phyloP scores from a whole-genome alignment of 441 rosid species.

The Syzygium syzygioides region DNA sequence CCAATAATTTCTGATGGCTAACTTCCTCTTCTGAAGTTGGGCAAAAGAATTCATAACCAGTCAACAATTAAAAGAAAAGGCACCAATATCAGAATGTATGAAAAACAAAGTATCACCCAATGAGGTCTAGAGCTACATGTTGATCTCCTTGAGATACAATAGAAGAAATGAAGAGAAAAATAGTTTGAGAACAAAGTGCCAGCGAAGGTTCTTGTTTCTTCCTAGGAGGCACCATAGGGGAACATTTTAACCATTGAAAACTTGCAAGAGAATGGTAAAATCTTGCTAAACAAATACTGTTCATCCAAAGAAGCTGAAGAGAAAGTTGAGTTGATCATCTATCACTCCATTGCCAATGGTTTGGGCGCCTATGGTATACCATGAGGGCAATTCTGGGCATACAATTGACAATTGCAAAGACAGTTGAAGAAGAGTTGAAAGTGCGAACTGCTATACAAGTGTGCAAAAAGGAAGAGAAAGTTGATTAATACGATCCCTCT shows the following conservation, averaged over 20 bases:
- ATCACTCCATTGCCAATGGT: neutral
- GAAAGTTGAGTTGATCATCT: neutral
- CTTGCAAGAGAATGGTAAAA: neutral
- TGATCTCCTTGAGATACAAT: neutral
- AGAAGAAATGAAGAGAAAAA: neutral
- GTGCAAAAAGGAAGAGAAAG: neutral
- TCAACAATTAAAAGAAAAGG: neutral
- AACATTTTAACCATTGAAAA: neutral
- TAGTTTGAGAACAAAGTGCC: neutral
- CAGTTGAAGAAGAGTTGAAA: neutral
- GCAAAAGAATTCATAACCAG: neutral
- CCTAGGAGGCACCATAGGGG: neutral
- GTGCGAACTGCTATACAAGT: neutral
- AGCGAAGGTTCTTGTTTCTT: neutral
- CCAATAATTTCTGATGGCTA: constrained; percentile 30
- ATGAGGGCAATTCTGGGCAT: neutral
- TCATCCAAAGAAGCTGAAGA: neutral
- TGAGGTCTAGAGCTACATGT: neutral
- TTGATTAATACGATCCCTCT: neutral
- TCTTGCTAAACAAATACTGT: neutral
- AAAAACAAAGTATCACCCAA: neutral
- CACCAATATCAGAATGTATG: neutral
- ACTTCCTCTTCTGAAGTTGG: constrained; percentile 31
- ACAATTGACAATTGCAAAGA: neutral
- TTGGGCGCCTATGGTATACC: neutral